phyloP scores from a whole-genome alignment of 2,329 filamentous ascomycete species.

The Fusarium pseudoanthophilum region DNA sequence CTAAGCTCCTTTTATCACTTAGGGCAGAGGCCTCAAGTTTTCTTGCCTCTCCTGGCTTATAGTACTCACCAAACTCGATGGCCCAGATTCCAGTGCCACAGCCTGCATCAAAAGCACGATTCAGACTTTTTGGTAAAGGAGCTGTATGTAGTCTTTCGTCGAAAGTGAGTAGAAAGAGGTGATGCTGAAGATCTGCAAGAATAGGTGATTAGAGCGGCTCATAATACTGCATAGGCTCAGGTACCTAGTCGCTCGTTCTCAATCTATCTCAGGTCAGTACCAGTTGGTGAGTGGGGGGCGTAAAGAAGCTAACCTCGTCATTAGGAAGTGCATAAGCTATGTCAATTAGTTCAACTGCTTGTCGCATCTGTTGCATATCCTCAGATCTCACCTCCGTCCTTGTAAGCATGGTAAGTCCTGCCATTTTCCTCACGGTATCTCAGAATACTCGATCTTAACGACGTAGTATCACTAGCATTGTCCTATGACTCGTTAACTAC shows the following conservation, averaged over 20 bases:
- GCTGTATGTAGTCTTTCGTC: conserved; percentile 7
- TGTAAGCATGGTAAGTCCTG: conserved; percentile 12
- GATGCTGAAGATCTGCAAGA: conserved; percentile 20
- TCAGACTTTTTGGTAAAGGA: background rate
- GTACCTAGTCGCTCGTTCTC: conserved; percentile 28
- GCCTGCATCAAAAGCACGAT: conserved; percentile 15
- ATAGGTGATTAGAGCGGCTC: background rate
- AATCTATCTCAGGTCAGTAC: background rate
- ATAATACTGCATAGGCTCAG: fast-evolving
- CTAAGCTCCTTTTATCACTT: no score
- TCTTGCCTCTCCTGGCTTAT: no score
- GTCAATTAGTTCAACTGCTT: background rate
- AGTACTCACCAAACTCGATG: conserved; percentile 25
- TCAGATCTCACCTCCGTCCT: background rate
- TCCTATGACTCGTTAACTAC: background rate
- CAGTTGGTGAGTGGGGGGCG: no score
- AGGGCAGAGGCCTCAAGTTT: no score
- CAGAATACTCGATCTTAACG: background rate
- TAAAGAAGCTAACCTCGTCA: conserved; percentile 7
- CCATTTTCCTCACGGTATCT: background rate
- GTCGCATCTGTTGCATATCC: fast-evolving
- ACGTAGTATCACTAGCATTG: background rate
- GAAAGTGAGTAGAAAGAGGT: conserved; percentile 24
- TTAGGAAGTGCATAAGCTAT: conserved; percentile 26
- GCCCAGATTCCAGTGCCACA: conserved; percentile 29